Percentiles rank a stretch among this genome's conserved stretches.
These are phyloP conservation scores for Panaeolus cyanescens DNA, from an alignment of 768 basidiomycete genomes.

Conservation along the genomic window DNA sequence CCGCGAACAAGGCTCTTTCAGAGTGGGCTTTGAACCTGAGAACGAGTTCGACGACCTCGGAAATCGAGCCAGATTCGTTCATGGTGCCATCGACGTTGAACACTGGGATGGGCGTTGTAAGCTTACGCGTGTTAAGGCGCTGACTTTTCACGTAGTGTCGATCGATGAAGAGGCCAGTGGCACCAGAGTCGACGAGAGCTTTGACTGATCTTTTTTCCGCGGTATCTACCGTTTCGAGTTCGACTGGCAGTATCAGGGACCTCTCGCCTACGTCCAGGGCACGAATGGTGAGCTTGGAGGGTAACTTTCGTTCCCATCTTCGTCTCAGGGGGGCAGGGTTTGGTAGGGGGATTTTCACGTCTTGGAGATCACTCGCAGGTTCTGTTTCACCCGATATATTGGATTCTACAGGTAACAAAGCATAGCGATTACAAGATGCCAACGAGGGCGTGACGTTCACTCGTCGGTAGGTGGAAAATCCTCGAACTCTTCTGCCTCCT, in stretches of 20 bases:
- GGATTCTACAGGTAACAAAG: neutral
- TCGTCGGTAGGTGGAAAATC: neutral
- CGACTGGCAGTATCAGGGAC: neutral
- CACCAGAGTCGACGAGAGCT: no score
- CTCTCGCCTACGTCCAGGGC: neutral
- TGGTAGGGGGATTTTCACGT: neutral
- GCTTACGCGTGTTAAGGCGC: constrained; percentile 9
- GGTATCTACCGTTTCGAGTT: neutral
- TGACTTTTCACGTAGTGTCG: no score
- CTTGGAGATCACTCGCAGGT: neutral
- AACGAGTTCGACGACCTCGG: constrained; percentile 16
- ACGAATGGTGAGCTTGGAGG: neutral
- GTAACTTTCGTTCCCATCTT: neutral
- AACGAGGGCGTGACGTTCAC: neutral
- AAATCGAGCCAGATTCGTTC: constrained; percentile 21
- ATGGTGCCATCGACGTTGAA: no score
- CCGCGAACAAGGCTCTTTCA: constrained; percentile 17
- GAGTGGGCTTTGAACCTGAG: constrained; percentile 17
- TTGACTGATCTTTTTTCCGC: no score
- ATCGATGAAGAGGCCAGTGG: no score
- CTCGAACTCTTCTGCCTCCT: neutral
- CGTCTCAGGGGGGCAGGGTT: neutral
- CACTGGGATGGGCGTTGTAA: constrained; percentile 11
- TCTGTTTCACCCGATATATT: neutral
- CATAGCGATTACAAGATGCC: neutral